Conservation (phyloP, 2,329 filamentous ascomycete genomes). For the Cladophialophora psammophila region DNA sequence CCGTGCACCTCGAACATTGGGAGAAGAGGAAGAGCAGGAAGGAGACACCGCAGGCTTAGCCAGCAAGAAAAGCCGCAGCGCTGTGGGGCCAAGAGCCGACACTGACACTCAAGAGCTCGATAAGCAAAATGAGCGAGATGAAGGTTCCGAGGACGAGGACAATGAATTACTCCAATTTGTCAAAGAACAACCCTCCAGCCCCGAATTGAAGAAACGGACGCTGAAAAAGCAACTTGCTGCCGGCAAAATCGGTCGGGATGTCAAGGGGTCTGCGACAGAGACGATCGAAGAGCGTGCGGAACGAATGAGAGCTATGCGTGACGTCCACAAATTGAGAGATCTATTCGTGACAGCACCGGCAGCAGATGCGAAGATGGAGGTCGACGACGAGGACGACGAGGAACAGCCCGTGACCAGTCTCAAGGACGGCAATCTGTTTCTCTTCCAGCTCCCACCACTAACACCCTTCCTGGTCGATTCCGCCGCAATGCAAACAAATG, state of each 20-base stretch:
- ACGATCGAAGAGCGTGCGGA: slow-evolving; percentile 40
- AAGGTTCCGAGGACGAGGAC: slow-evolving; percentile 35
- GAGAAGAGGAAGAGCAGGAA: slow-evolving; percentile 24
- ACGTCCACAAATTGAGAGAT: slow-evolving; percentile 34
- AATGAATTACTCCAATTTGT: slow-evolving; percentile 32
- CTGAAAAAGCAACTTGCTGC: slow-evolving; percentile 43
- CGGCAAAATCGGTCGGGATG: slow-evolving; percentile 23
- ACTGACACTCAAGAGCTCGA: slow-evolving; percentile 28
- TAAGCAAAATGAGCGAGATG: slow-evolving; percentile 40
- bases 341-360: slow-evolving; percentile 17
- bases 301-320: slow-evolving; percentile 43
- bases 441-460: slow-evolving; percentile 70
- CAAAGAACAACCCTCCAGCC: slow-evolving; percentile 48
- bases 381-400: slow-evolving; percentile 27
- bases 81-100: slow-evolving; percentile 17
- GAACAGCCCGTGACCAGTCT: slow-evolving; percentile 42
- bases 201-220: slow-evolving; percentile 50
- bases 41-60: background rate
- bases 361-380: background rate
- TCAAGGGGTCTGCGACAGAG: slow-evolving; percentile 30
- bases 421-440: slow-evolving; percentile 64
- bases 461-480: slow-evolving; percentile 63
- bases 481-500: slow-evolving; percentile 17
- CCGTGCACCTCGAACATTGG: slow-evolving; percentile 26
- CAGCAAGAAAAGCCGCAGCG: slow-evolving; percentile 10